Conservation (phyloP, 345 rosid species). For the Heritiera fomes region DNA sequence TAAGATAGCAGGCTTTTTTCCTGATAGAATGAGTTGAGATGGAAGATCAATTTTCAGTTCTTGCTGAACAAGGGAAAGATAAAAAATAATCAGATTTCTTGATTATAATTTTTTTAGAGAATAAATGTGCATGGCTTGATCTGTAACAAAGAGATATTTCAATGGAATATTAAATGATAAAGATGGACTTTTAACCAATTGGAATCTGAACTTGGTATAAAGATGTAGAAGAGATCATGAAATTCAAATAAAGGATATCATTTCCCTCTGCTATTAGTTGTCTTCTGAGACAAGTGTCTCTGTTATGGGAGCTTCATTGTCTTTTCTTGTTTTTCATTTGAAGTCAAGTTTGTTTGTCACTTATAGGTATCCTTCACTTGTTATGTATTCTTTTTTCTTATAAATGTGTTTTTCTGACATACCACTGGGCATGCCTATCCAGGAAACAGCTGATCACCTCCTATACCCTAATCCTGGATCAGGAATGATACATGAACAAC, state of each 20-base stretch:
- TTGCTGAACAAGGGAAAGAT: not conserved
- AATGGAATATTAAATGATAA: slow-evolving; percentile 1
- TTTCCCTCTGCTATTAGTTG: not conserved
- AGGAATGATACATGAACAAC: slow-evolving; percentile 93
- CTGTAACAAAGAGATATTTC: not conserved
- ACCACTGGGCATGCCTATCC: slow-evolving; percentile 31
- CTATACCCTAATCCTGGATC: slow-evolving; percentile 99
- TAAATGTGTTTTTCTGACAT: not conserved
- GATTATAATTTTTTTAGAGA: too few species aligned
- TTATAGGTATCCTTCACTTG: not conserved
- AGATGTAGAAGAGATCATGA: not conserved
- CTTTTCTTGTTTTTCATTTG: too few species aligned
- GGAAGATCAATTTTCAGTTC: not conserved
- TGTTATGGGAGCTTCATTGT: too few species aligned
- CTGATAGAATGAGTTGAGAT: not conserved
- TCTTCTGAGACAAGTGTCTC: not conserved
- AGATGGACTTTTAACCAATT: not conserved
- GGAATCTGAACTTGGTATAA: not conserved
- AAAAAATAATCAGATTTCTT: not conserved
- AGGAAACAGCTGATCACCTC: slow-evolving; percentile 97
- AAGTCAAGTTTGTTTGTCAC: too few species aligned
- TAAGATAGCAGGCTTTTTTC: not conserved
- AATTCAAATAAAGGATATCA: not conserved
- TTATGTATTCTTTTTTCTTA: not conserved
- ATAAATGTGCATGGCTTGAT: not conserved